These are phyloP conservation scores for Ceratocystis harringtonii DNA, from an alignment of 2,329 filamentous ascomycete genomes.

Conservation along the genomic window DNA sequence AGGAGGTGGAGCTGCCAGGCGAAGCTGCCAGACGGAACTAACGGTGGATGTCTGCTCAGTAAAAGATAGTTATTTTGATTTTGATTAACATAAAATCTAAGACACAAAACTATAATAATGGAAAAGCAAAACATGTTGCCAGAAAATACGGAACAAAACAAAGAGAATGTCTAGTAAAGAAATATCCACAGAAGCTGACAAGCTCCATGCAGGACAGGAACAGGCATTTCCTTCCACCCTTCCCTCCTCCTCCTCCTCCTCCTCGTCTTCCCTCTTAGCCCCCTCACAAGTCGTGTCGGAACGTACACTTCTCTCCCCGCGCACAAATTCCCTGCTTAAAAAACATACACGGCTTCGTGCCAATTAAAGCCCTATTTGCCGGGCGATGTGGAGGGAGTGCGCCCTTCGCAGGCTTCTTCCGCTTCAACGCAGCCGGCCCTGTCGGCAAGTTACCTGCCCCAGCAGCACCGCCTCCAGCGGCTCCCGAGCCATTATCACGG, in stretches of 20 bases:
- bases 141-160: not conserved
- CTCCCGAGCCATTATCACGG: conserved; percentile 21
- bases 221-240: not conserved
- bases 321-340: conserved; percentile 56
- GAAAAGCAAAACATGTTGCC: not conserved
- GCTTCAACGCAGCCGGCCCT: conserved; percentile 22
- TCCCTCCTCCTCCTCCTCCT: not conserved
- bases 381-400: conserved; percentile 30
- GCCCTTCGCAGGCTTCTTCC: conserved; percentile 28
- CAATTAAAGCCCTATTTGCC: conserved; percentile 42
- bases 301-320: conserved; percentile 60
- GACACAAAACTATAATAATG: not conserved
- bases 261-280: not conserved
- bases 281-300: conserved; percentile 42
- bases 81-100: not conserved
- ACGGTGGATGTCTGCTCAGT: not conserved
- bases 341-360: conserved; percentile 55
- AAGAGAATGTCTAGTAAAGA: not conserved
- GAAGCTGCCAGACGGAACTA: not conserved
- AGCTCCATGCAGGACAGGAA: not conserved
- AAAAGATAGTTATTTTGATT: not conserved
- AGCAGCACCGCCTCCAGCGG: conserved; percentile 19
- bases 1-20: not conserved
- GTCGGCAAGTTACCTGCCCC: conserved; percentile 21
- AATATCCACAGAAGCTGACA: not conserved